phyloP scores from a whole-genome alignment of 805 yeast species.

The Metschnikowia amazonensis region DNA sequence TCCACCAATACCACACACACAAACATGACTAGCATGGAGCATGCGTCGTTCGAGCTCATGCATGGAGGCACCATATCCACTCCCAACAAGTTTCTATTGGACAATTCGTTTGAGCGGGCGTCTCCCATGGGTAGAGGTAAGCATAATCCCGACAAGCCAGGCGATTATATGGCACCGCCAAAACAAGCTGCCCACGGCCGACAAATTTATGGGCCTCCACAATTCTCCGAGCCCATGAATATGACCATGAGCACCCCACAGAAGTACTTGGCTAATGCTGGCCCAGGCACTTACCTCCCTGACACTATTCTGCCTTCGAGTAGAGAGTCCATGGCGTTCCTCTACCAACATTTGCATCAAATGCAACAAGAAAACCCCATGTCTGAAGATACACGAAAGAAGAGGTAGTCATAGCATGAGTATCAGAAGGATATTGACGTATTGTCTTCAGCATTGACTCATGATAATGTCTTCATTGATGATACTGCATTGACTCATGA shows the following conservation, averaged over 20 bases:
- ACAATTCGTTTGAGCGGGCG: constrained; percentile 37
- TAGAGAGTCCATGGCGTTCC: constrained; percentile 11
- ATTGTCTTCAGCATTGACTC: no score
- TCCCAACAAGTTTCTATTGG: constrained; percentile 39
- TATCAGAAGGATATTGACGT: no score
- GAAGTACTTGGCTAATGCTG: constrained; percentile 15
- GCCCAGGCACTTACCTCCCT: not conserved
- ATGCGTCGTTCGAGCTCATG: constrained; percentile 36
- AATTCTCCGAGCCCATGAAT: constrained; percentile 15
- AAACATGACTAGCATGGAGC: constrained; percentile 37
- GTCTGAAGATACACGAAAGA: not conserved
- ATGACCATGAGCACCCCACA: constrained; percentile 46
- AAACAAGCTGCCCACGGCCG: not conserved
- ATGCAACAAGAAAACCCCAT: constrained; percentile 4
- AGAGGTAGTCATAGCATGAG: not conserved
- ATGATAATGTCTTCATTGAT: no score
- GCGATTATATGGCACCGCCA: constrained; percentile 33
- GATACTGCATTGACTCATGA: no score
- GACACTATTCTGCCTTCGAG: constrained; percentile 13
- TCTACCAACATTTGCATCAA: constrained; percentile 14
- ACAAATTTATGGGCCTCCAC: constrained; percentile 1
- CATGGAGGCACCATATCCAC: constrained; percentile 35
- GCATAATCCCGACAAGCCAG: constrained; percentile 4
- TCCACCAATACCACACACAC: constrained; percentile 27
- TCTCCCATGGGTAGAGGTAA: constrained; percentile 24